phyloP scores from a whole-genome alignment of 164 flowering plant species.

The Akebia trifoliata region DNA sequence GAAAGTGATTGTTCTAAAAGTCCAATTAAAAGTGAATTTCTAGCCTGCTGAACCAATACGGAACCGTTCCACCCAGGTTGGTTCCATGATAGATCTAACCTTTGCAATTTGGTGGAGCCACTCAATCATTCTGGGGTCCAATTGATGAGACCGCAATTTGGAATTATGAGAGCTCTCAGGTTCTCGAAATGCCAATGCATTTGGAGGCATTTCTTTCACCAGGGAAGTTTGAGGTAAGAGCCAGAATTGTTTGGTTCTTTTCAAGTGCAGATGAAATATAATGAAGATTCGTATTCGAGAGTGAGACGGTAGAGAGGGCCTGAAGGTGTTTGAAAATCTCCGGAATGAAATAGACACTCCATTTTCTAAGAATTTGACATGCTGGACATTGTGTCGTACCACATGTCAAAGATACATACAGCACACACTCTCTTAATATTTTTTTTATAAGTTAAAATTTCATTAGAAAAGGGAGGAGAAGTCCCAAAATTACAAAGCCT shows the following conservation, averaged over 20 bases:
- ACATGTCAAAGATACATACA: too few relatives aligned
- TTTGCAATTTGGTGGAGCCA: conserved; percentile 10
- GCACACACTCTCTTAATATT: too few relatives aligned
- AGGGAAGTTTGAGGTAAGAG: conserved; percentile 7
- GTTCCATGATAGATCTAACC: conserved; percentile 17
- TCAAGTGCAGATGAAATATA: conserved; percentile 6
- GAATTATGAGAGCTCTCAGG: conserved; percentile 6
- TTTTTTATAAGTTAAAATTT: too few relatives aligned
- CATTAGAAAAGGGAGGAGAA: too few relatives aligned
- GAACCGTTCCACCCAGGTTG: conserved; percentile 1
- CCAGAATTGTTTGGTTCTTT: conserved; percentile 1
- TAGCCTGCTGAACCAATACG: conserved; percentile 9
- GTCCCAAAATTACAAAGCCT: too few relatives aligned
- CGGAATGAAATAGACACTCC: too few relatives aligned
- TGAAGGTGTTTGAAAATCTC: conserved; percentile 8
- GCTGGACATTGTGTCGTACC: too few relatives aligned
- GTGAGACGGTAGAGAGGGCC: conserved; percentile 8
- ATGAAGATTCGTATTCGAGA: conserved; percentile 7
- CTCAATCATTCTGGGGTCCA: conserved; percentile 9
- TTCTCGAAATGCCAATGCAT: conserved; percentile 1
- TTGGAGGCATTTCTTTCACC: conserved; percentile 6
- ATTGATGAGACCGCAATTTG: conserved; percentile 9
- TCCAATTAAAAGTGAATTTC: conserved; percentile 16
- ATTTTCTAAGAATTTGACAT: too few relatives aligned
- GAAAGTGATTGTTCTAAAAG: conserved; percentile 15